Percentiles rank a stretch among this genome's conserved stretches.
These are phyloP conservation scores for Pestalotiopsis sp. DNA, from an alignment of 2,329 filamentous ascomycete genomes.

Conservation along the genomic window DNA sequence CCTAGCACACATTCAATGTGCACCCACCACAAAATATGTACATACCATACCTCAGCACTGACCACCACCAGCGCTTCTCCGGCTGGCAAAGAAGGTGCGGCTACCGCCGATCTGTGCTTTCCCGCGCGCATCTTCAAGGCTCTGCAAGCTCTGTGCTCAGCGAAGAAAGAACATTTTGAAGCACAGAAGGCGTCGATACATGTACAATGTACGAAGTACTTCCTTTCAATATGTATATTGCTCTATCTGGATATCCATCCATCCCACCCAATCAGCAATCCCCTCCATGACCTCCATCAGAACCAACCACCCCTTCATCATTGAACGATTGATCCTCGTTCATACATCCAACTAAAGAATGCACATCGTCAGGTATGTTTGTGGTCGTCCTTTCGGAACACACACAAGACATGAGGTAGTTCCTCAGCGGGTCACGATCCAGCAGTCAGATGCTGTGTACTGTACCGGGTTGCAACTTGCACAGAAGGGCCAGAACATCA, in stretches of 20 bases:
- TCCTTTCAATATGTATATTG: not conserved
- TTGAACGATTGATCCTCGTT: not conserved
- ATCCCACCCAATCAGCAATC: not conserved
- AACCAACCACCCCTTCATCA: not conserved
- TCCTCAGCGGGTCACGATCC: not conserved
- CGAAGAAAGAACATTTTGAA: not conserved
- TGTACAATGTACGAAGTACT: not conserved
- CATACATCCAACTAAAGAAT: not conserved
- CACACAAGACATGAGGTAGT: not conserved
- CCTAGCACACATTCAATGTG: not conserved
- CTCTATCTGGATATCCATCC: slow-evolving; percentile 6
- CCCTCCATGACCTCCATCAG: not conserved
- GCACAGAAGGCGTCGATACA: not conserved
- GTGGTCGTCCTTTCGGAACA: not conserved
- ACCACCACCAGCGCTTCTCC: not conserved
- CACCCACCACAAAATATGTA: not conserved
- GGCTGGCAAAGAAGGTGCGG: slow-evolving; percentile 13
- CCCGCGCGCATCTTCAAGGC: not conserved
- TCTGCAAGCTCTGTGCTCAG: not conserved
- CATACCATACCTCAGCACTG: not conserved
- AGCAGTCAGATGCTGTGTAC: not conserved
- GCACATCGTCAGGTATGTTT: not conserved
- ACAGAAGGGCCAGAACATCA: too few species aligned
- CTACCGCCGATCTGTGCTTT: slow-evolving; percentile 13
- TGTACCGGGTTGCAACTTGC: too few species aligned